These are phyloP conservation scores for Beauveria medogensis DNA, from an alignment of 2,329 filamentous ascomycete species.

Conservation along the genomic window DNA sequence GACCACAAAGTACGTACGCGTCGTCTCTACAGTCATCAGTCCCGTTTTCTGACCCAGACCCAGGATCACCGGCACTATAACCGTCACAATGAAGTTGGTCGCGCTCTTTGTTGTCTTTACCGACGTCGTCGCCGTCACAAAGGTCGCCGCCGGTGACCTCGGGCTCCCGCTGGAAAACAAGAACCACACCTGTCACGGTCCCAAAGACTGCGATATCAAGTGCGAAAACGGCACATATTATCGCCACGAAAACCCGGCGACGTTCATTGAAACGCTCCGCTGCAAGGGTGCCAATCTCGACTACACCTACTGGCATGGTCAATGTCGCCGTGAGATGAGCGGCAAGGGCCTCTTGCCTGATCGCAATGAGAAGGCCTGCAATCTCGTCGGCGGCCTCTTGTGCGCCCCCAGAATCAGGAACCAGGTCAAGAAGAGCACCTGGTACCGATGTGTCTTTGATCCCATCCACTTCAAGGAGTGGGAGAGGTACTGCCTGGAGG, in stretches of 20 bases:
- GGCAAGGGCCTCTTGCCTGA: neutral
- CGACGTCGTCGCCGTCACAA: neutral
- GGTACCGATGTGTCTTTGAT: neutral
- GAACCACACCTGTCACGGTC: neutral
- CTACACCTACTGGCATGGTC: neutral
- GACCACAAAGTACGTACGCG: too few relatives aligned
- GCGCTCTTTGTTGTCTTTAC: neutral
- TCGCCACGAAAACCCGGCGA: neutral
- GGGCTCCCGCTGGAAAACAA: neutral
- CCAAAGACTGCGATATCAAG: neutral
- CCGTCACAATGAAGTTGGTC: neutral
- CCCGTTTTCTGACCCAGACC: too few relatives aligned
- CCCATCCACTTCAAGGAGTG: neutral
- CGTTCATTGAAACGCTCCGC: neutral
- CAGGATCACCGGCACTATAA: too few relatives aligned
- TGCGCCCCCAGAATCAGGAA: neutral
- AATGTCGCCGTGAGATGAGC: neutral
- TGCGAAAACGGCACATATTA: neutral
- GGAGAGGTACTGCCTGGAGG: neutral
- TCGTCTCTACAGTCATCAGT: too few relatives aligned
- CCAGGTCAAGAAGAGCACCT: neutral
- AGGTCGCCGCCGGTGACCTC: neutral
- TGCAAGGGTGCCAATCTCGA: neutral
- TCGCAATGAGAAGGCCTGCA: neutral
- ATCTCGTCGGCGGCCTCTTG: neutral